Evolutionary conservation across 495 filamentous ascomycete genomes (phyloP).

Genomic region (Aspergillus panamensis): DNA sequence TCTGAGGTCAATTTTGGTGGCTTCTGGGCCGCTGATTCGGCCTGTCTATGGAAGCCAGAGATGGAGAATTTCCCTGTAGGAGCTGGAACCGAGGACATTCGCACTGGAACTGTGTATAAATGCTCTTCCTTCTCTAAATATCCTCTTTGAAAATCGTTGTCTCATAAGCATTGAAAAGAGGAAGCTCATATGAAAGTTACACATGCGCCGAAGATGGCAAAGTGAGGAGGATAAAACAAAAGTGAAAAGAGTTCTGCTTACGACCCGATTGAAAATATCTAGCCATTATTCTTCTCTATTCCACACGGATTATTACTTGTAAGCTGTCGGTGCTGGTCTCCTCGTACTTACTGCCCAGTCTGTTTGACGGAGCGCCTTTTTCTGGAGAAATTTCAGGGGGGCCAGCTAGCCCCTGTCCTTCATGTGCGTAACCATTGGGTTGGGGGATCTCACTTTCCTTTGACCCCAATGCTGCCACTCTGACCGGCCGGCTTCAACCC

Average conservation of each 20-base stretch:
- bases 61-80: conserved; percentile 6
- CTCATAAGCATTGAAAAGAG: conserved; percentile 13
- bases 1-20: conserved; percentile 12
- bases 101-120: not conserved
- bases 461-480: not conserved
- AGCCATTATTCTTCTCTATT: not conserved
- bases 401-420: conserved; percentile 1
- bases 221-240: conserved; percentile 2
- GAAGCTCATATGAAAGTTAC: conserved; percentile 16
- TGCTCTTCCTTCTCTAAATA: conserved; percentile 1
- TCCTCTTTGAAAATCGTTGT: conserved; percentile 5
- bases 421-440: conserved; percentile 4
- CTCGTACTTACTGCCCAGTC: not conserved
- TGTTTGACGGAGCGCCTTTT: not conserved
- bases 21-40: conserved; percentile 3
- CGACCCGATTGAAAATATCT: not conserved
- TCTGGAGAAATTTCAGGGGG: conserved; percentile 5
- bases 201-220: conserved; percentile 9
- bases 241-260: not conserved
- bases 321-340: not conserved
- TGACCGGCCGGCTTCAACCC: not conserved
- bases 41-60: conserved; percentile 7
- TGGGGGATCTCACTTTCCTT: not conserved
- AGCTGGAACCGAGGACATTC: conserved; percentile 2
- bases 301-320: not conserved